A percentile compares a stretch with the other conserved stretches of the same genome.
Conservation (phyloP, 177 flowering plant genomes). For the Vitis hybrid region DNA sequence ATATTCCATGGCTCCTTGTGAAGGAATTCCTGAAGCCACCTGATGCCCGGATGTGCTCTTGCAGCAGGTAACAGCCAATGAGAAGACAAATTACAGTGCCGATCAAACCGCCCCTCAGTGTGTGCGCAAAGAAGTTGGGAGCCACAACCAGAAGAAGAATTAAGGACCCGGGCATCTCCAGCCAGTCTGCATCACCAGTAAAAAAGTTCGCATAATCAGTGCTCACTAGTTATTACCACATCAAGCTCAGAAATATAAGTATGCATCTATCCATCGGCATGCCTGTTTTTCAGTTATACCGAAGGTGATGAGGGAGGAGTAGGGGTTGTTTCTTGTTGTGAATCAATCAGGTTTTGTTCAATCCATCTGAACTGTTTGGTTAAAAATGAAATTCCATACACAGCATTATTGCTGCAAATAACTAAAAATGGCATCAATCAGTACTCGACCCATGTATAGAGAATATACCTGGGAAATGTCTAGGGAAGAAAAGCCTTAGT, state of each 20-base stretch:
- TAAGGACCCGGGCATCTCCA: slow-evolving; percentile 48
- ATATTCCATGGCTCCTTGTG: slow-evolving; percentile 40
- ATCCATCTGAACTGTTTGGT: too few relatives aligned
- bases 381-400: too few relatives aligned
- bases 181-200: slow-evolving; percentile 36
- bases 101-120: slow-evolving; percentile 31
- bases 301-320: too few relatives aligned
- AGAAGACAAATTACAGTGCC: slow-evolving; percentile 33
- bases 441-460: not conserved
- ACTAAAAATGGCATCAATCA: not conserved
- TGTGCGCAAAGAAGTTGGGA: slow-evolving; percentile 37
- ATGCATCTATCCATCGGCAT: too few relatives aligned
- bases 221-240: too few relatives aligned
- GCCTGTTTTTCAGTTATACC: too few relatives aligned
- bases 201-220: not conserved
- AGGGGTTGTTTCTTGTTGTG: too few relatives aligned
- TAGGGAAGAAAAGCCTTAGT: slow-evolving; percentile 74
- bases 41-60: slow-evolving; percentile 54
- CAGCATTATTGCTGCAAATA: not conserved
- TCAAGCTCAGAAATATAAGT: too few relatives aligned
- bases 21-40: slow-evolving; percentile 57
- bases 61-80: slow-evolving; percentile 46
- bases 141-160: slow-evolving; percentile 47
- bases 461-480: slow-evolving; percentile 75
- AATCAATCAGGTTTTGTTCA: too few relatives aligned